A percentile compares a stretch with the other conserved stretches of the same genome.
Evolutionary conservation across 208 protist species (phyloP).

Genomic region (Trypanosoma platydactyli): DNA sequence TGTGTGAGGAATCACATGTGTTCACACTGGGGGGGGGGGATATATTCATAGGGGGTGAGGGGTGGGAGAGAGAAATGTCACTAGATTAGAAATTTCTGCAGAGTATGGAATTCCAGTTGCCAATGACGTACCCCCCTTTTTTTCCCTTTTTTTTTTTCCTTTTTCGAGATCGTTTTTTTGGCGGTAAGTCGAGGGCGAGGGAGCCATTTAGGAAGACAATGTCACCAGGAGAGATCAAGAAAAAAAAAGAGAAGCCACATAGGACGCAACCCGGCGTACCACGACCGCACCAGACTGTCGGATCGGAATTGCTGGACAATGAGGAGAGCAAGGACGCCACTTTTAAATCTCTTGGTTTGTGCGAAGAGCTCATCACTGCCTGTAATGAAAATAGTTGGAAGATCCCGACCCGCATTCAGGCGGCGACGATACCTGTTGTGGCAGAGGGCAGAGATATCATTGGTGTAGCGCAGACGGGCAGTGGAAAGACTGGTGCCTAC

Average conservation of each 20-base stretch:
- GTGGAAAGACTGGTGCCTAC: conserved; percentile 99
- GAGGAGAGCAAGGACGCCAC: conserved; percentile 75
- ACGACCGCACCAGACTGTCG: conserved; percentile 42
- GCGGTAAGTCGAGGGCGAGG: too few relatives aligned
- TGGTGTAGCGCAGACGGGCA: conserved; percentile 98
- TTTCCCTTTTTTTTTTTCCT: conserved; percentile 19
- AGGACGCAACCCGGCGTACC: conserved; percentile 1
- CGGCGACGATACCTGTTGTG: conserved; percentile 92
- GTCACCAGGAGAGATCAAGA: conserved; percentile 1
- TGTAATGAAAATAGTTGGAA: conserved; percentile 89
- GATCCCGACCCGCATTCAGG: conserved; percentile 96
- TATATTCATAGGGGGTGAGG: background rate
- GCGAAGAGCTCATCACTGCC: conserved; percentile 89
- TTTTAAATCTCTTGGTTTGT: conserved; percentile 92
- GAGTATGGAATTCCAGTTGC: background rate
- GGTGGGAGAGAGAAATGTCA: background rate
- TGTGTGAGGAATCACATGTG: background rate
- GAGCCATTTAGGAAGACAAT: conserved; percentile 9
- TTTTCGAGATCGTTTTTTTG: conserved; percentile 1
- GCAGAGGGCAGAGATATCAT: conserved; percentile 94
- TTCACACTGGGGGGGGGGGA: background rate
- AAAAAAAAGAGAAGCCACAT: conserved; percentile 5
- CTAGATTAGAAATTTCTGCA: background rate
- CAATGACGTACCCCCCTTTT: background rate
- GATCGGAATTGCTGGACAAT: conserved; percentile 84